Conservation (phyloP, 306 rosid species). For the Lathyrus sativus region DNA sequence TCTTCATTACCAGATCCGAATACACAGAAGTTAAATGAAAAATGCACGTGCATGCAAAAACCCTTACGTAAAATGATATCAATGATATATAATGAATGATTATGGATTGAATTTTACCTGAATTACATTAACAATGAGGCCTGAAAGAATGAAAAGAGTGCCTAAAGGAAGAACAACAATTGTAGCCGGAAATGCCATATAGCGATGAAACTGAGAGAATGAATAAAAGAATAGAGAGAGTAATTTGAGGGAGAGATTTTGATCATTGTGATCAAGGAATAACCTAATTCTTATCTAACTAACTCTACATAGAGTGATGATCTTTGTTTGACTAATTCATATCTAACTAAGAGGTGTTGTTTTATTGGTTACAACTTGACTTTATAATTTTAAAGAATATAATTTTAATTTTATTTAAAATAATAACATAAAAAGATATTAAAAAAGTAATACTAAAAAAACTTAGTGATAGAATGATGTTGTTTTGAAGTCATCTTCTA, state of each 20-base stretch:
- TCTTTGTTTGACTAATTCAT: no score
- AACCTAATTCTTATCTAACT: no score
- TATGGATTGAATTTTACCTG: constrained; percentile 51
- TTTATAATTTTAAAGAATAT: no score
- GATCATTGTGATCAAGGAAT: no score
- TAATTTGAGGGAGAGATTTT: background rate
- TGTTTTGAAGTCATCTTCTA: no score
- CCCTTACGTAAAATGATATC: background rate
- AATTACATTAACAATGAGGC: constrained; percentile 66
- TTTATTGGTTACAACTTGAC: no score
- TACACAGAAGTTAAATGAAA: background rate
- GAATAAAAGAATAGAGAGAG: background rate
- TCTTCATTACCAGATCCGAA: background rate
- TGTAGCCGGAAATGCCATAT: constrained; percentile 76
- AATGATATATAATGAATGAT: background rate
- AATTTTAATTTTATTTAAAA: no score
- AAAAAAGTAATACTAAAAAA: no score
- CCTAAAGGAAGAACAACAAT: constrained; percentile 69
- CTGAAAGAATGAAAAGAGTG: constrained; percentile 73
- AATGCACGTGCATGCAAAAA: background rate
- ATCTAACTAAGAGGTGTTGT: no score
- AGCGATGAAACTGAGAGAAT: background rate
- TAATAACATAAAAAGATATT: no score
- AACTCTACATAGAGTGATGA: no score
- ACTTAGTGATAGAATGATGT: no score